A percentile compares a stretch with the other conserved stretches of the same genome.
phyloP scores from a whole-genome alignment of 202 grass and related monocot genomes.

The Hordeum pubiflorum region DNA sequence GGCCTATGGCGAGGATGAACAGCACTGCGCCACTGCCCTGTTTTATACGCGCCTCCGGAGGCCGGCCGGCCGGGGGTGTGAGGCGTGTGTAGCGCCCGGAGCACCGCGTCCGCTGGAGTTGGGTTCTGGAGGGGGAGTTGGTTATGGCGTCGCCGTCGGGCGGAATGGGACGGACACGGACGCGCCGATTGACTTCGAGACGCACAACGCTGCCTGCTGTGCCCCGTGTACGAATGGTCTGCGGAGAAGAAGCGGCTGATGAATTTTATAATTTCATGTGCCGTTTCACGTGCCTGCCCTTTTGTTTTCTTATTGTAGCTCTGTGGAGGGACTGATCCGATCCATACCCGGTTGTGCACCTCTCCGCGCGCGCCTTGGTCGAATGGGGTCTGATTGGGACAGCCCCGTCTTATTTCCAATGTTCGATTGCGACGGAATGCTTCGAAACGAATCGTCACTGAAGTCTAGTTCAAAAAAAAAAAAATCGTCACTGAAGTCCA shows the following conservation, averaged over 20 bases:
- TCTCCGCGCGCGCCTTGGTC: not conserved
- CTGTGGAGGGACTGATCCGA: not conserved
- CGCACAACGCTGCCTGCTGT: not conserved
- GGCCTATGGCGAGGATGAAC: not conserved
- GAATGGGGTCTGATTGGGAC: not conserved
- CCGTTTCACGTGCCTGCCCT: not conserved
- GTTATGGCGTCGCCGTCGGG: conserved; percentile 13
- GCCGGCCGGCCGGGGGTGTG: not conserved
- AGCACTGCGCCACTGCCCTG: conserved; percentile 1
- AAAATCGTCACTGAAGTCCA: not conserved
- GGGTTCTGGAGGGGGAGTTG: not conserved
- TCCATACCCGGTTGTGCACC: too few relatives aligned
- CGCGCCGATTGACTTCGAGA: not conserved
- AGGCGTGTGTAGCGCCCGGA: not conserved
- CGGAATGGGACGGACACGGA: not conserved
- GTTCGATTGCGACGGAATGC: not conserved
- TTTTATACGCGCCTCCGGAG: not conserved
- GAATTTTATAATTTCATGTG: not conserved
- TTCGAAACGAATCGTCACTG: too few relatives aligned
- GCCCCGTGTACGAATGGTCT: not conserved
- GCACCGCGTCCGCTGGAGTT: not conserved
- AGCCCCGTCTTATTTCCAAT: not conserved
- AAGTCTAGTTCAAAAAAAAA: too few relatives aligned
- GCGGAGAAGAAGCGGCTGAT: not conserved
- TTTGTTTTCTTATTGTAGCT: not conserved